phyloP scores from a whole-genome alignment of 1,139 yeast species.

The Candida neerlandica region DNA sequence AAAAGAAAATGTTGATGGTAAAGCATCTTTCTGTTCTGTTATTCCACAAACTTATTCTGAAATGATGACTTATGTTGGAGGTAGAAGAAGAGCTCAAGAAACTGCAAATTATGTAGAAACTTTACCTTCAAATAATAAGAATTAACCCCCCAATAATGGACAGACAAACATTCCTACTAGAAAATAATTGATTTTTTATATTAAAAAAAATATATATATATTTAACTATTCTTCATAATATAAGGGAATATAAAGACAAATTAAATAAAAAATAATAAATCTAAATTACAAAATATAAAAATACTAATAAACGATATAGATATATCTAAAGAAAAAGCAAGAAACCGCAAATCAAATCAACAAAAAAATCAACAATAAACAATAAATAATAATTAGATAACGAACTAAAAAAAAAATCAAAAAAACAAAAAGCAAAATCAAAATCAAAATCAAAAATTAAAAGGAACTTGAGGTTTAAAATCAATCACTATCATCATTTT shows the following conservation, averaged over 20 bases:
- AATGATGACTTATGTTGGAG: conserved; percentile 90
- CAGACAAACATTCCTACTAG: too few species aligned
- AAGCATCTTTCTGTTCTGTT: conserved; percentile 60
- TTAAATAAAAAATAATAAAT: background rate
- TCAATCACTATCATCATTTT: conserved; percentile 37
- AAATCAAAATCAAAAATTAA: background rate
- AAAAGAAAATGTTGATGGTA: conserved; percentile 39
- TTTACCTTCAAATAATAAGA: conserved; percentile 22
- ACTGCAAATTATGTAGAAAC: conserved; percentile 70
- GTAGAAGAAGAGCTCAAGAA: conserved; percentile 84
- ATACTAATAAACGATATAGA: too few species aligned
- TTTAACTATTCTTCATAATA: too few species aligned
- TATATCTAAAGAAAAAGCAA: background rate
- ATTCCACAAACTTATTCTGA: conserved; percentile 87
- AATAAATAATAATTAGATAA: background rate
- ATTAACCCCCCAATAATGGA: too few species aligned
- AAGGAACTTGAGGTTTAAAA: too few species aligned
- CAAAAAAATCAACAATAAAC: background rate
- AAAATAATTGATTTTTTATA: too few species aligned
- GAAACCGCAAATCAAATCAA: background rate
- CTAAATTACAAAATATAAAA: background rate
- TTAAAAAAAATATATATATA: too few species aligned
- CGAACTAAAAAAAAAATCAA: background rate
- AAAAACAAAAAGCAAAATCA: background rate
- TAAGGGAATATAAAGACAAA: background rate